These are phyloP conservation scores for Coemansia sp. DNA, from an alignment of 192 early-diverging fungal genomes.

Conservation along the genomic window DNA sequence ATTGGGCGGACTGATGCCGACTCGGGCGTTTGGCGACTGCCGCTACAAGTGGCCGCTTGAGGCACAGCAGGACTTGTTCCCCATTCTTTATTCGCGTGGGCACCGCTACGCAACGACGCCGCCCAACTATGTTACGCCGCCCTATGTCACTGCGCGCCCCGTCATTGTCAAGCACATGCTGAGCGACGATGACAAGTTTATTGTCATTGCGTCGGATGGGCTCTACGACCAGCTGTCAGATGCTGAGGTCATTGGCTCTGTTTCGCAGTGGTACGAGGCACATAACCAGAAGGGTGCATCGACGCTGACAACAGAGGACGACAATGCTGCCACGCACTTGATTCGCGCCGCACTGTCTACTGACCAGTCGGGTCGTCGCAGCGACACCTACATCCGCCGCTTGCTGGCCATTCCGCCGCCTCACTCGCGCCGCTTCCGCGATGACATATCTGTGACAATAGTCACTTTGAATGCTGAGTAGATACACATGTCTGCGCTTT, in stretches of 20 bases:
- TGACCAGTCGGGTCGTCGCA: slow-evolving; percentile 60
- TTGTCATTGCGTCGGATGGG: slow-evolving; percentile 79
- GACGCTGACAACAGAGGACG: slow-evolving; percentile 44
- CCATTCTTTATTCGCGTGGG: slow-evolving; percentile 16
- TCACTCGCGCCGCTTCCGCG: slow-evolving; percentile 68
- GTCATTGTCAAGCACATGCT: slow-evolving; percentile 62
- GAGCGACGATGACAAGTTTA: slow-evolving; percentile 59
- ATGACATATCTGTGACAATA: slow-evolving; percentile 83
- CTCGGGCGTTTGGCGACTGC: slow-evolving; percentile 64
- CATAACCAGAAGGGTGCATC: neutral
- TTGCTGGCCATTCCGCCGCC: slow-evolving; percentile 68
- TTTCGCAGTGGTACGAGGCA: slow-evolving; percentile 32
- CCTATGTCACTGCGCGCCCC: slow-evolving; percentile 74
- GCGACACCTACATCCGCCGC: slow-evolving; percentile 63
- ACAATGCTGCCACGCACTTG: slow-evolving; percentile 73
- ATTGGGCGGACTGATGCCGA: slow-evolving; percentile 53
- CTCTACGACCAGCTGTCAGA: slow-evolving; percentile 71
- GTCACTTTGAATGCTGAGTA: slow-evolving; percentile 48
- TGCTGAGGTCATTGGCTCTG: slow-evolving; percentile 50
- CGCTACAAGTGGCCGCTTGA: slow-evolving; percentile 65
- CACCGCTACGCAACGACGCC: slow-evolving; percentile 19
- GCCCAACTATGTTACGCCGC: slow-evolving; percentile 59
- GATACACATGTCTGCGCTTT: neutral
- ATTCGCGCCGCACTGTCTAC: slow-evolving; percentile 64
- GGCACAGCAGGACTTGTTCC: slow-evolving; percentile 44